Evolutionary conservation across 768 basidiomycete genomes (phyloP), one percentile per base, ranked within the genome.

Genomic region (Suillus hirtellus): DNA sequence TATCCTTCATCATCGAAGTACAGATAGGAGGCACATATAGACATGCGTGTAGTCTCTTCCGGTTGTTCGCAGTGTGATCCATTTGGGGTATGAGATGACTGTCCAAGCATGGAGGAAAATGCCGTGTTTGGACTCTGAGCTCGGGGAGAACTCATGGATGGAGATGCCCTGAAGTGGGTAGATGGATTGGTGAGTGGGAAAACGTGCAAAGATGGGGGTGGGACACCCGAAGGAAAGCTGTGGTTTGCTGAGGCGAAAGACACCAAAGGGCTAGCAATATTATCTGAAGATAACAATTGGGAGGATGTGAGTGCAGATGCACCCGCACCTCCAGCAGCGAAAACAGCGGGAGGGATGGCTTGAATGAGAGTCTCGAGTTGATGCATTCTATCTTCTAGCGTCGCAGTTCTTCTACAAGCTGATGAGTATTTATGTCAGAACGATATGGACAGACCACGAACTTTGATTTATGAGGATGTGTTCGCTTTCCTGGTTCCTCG

Each of bases 381-480:
- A 68, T 92, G 89, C 92, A 94, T 93, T 37, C 92, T 82, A 70
- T 93, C 92, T 73, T 94, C 92, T 64, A 94, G 82, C 42, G 92
- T 93, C 60, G 91, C 86, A 12, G 92, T 89, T 46, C 90, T 86
- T 75, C 90, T 92, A 66, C 31, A 60, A 55, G 1, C 37, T 1
- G 56, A 4, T 62, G 52, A 35, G 54, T 17, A 38, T 31, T 1
- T 44, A 9, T 58, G 37, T 68, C 52, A 60, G 62, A 65, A 54
- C 14, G 60, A 64, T 50, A 47, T 21, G 58, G 34, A 52, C 37
- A 19, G 52, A n/a, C 56, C 46, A 79, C 90, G 67, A 70, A 92
- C 90, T 92, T 94, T 69, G 92, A 93, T 77, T 93, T 94, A 76
- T 93, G 91, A 42, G 91, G 90, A 71, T 93, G 90, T 1, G 88